Percentiles rank a stretch among this genome's conserved stretches.
Conservation (phyloP, 345 rosid species). For the Pistacia atlantica region DNA sequence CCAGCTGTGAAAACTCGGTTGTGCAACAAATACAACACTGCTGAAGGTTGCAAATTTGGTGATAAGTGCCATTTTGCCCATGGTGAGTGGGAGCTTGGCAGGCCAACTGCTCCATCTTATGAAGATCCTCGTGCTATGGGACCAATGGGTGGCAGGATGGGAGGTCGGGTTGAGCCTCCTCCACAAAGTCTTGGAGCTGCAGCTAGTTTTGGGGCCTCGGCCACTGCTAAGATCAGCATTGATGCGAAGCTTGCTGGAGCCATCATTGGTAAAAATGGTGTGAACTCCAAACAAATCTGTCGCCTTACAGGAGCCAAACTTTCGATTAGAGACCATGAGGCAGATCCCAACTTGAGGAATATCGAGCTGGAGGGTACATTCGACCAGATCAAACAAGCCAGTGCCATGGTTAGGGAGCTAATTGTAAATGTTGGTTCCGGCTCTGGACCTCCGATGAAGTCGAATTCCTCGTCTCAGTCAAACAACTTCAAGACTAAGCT, state of each 20-base stretch:
- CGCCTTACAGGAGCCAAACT: conserved; percentile 88
- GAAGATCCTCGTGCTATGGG: conserved; percentile 63
- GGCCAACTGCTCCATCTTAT: conserved; percentile 51
- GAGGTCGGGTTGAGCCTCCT: conserved; percentile 53
- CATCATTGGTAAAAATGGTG: conserved; percentile 92
- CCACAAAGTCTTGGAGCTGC: conserved; percentile 51
- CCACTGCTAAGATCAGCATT: conserved; percentile 89
- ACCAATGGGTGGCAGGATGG: conserved; percentile 44
- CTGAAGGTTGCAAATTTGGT: conserved; percentile 88
- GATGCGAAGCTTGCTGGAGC: conserved; percentile 94
- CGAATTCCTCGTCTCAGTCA: conserved; percentile 29
- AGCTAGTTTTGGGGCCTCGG: conserved; percentile 86
- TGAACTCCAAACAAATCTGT: conserved; percentile 87
- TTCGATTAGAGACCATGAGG: conserved; percentile 83
- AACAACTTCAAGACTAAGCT: conserved; percentile 83
- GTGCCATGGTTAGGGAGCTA: conserved; percentile 90
- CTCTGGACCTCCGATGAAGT: conserved; percentile 36
- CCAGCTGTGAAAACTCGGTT: conserved; percentile 59
- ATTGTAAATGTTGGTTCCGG: conserved; percentile 66
- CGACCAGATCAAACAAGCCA: conserved; percentile 96
- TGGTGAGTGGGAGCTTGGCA: conserved; percentile 87
- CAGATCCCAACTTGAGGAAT: conserved; percentile 77
- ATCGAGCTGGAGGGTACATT: conserved; percentile 95
- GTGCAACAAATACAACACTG: conserved; percentile 70
- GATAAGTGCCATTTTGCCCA: conserved; percentile 83